Conservation (phyloP, 768 basidiomycete genomes). For the Leccinum imitatum region DNA sequence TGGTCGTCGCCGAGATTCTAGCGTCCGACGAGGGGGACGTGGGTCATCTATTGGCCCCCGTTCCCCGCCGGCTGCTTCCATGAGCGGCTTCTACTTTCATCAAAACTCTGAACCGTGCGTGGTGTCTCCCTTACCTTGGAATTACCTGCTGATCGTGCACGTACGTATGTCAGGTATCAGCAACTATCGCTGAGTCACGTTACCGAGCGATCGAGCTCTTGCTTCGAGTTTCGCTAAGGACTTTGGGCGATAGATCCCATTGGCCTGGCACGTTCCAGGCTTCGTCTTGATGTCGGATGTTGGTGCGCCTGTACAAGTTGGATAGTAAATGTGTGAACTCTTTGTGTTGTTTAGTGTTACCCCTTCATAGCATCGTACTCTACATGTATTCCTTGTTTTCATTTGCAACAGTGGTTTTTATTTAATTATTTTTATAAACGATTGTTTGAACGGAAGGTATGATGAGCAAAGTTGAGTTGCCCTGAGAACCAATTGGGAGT, state of each 20-base stretch:
- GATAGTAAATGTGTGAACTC: constrained; percentile 18
- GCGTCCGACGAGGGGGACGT: constrained; percentile 42
- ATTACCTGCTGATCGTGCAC: constrained; percentile 10
- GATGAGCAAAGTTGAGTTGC: neutral
- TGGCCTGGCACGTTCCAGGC: constrained; percentile 1
- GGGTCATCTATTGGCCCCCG: constrained; percentile 50
- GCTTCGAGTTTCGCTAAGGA: constrained; percentile 82
- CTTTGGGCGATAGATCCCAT: constrained; percentile 7
- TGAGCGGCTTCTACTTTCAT: constrained; percentile 93
- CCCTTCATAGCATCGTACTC: constrained; percentile 19
- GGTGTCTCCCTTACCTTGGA: constrained; percentile 3
- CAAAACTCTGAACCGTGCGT: constrained; percentile 90
- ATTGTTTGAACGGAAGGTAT: neutral
- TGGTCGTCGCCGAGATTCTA: constrained; percentile 45
- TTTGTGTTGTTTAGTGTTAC: constrained; percentile 22
- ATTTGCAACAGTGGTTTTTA: neutral
- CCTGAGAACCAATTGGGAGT: neutral
- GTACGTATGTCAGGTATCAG: constrained; percentile 63
- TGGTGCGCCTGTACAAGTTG: neutral
- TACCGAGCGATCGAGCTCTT: constrained; percentile 67
- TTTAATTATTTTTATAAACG: neutral
- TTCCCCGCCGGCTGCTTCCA: constrained; percentile 57
- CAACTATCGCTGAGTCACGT: constrained; percentile 82
- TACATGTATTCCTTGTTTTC: constrained; percentile 14
- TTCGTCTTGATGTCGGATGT: constrained; percentile 7